Conservation (phyloP, 2,329 filamentous ascomycete genomes). For the Colletotrichum gloeosporioides region DNA sequence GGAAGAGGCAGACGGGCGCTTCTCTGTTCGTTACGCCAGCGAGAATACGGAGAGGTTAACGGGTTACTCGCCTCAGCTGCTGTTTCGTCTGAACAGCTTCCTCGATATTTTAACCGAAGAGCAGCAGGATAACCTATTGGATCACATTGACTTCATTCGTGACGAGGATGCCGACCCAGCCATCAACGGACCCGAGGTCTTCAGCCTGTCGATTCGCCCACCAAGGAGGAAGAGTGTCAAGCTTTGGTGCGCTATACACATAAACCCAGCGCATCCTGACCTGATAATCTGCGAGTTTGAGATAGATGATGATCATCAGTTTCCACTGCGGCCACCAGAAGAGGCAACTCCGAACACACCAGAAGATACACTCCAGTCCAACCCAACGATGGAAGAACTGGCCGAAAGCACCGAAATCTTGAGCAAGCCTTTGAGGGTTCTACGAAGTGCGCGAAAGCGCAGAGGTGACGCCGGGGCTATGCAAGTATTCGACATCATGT, state of each 20-base stretch:
- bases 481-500: slow-evolving; percentile 92
- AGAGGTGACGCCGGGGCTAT: slow-evolving; percentile 82
- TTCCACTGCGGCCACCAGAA: slow-evolving; percentile 69
- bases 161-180: slow-evolving; percentile 81
- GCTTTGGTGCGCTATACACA: slow-evolving; percentile 88
- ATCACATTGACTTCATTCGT: slow-evolving; percentile 87
- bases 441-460: slow-evolving; percentile 76
- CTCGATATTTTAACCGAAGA: slow-evolving; percentile 85
- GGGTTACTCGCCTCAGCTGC: slow-evolving; percentile 76
- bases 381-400: slow-evolving; percentile 76
- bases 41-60: slow-evolving; percentile 81
- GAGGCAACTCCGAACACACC: slow-evolving; percentile 67
- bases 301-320: slow-evolving; percentile 74
- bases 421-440: slow-evolving; percentile 78
- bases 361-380: slow-evolving; percentile 75
- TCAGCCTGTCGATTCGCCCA: slow-evolving; percentile 75
- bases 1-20: slow-evolving; percentile 70
- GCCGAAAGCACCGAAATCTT: slow-evolving; percentile 76
- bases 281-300: slow-evolving; percentile 90
- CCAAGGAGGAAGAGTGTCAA: slow-evolving; percentile 66
- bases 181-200: slow-evolving; percentile 83
- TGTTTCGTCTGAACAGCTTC: slow-evolving; percentile 79
- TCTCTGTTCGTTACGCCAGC: slow-evolving; percentile 76
- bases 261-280: slow-evolving; percentile 70
- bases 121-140: slow-evolving; percentile 81